Base-by-base conservation (phyloP, 1,139 yeast species). In the Wickerhamiella infanticola region DNA sequence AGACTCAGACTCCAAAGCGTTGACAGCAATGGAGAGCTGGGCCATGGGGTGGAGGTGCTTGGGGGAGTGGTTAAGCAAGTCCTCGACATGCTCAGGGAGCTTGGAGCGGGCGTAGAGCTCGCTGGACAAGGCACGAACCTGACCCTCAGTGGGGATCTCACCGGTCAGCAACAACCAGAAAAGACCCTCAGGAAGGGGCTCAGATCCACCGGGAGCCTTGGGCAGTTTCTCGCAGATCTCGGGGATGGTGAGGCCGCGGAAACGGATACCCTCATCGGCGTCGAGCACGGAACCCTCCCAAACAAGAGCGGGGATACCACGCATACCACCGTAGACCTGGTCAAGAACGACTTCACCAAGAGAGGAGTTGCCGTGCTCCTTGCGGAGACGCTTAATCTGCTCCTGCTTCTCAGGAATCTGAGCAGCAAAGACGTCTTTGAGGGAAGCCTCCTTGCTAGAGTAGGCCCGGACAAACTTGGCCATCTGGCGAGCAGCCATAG, bases 241-340 rank as follows among this genome's bases (percentile, higher is more conserved):
- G 56, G 67, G 61, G 53, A 74, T 74, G 31, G 77, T 69, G 49
- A 60, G 60, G 33, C 77, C 77, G 53, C 72, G 77, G 62, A 74
- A 74, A 38, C 70, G 67, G 52, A 74, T 74, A 9, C 79, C 79
- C 44, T 66, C 66, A 42, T 68, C 60, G 13, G 79, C 69, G 51
- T 74, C 79, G 42, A 74, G 65, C 23, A 66, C 67, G 1, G 78
- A 72, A 8, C 75, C 98, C 75, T 90, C 97, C 97, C 97, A 90
- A 51, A 90, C 96, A 59, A 90, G 75, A 62, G 95, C 95, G 71
- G 84, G 84, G 72, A 88, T 83, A 68, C 96, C 96, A 72, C 96
- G 81, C 95, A 84, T 85, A 77, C 98, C 98, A 75, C 97, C 98
- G 71, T 90, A 90, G 46, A 95, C 95, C 73, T 90, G 97, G 69